Evolutionary conservation across 225 moss, liverwort and hornwort genomes (phyloP), one percentile per base, ranked within the genome.

Genomic region (Rhytidiadelphus loreus): DNA sequence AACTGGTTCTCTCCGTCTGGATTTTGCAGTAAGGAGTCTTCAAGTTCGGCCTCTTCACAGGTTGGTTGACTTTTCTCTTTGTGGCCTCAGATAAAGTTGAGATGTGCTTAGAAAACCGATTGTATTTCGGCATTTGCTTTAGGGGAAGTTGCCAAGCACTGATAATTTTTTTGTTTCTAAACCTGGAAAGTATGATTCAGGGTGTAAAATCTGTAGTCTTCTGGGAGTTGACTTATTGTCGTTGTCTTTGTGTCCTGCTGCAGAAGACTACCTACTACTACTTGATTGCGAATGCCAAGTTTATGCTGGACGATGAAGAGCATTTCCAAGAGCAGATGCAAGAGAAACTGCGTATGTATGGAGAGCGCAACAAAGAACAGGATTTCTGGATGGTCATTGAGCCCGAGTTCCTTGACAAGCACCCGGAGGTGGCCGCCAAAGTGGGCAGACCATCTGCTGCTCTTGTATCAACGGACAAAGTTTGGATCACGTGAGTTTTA

Each of bases 361-460:
- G 93, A 18, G 98, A 97, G 89, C 91, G 93, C 81, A 89, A 91
- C 57, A 95, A 89, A 92, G 95, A 95, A 68, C 93, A 95, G 80
- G 95, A 99, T 90, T 99, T 97, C 85, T 97, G 97, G 98, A 91
- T 99, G 82, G 96, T 95, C 78, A 92, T 99, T 90, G 98, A 97
- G 52, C 98, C 98, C 15, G 91, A 94, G 81, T 99, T 96, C 56
- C 93, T 99, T 50, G 92, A 95, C 86, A 93, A 95, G 80, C 94
- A 93, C 71, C 98, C 98, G 10, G 96, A 99, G 58, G 87, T 96
- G 56, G 93, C 94, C 48, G 93, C 92, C 80, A 96, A 95, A 69
- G 87, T 99, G 62, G 92, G 91, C 84, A 92, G 96, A 91, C 98
- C 98, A 14, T 93, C 96, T 32, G 97, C 89, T 62, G 98, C 98